Evolutionary conservation across 306 rosid species (phyloP).

Genomic region (Vachellia collinsii): DNA sequence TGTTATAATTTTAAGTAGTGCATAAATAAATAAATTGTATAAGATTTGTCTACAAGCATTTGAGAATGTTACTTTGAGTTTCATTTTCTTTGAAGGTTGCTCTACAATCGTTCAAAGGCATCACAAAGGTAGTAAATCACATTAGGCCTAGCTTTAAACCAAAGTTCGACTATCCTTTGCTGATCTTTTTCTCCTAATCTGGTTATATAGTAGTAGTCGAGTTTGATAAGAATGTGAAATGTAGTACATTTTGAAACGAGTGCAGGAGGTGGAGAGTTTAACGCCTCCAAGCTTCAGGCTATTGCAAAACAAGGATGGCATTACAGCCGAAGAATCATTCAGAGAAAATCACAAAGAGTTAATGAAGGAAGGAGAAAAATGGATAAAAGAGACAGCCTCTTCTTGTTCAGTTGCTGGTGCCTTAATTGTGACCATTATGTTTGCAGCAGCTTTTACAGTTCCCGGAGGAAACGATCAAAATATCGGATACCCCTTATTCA

Average conservation of each 20-base stretch:
- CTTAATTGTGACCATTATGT: not conserved
- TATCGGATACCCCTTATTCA: not conserved
- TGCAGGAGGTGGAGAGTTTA: slow-evolving; percentile 32
- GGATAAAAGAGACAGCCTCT: not conserved
- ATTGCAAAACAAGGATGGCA: not conserved
- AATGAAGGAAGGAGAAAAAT: slow-evolving; percentile 19
- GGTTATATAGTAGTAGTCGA: not conserved
- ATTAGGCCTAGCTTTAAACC: not conserved
- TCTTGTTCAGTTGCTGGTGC: not conserved
- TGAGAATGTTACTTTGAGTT: not conserved
- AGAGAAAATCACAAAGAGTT: not conserved
- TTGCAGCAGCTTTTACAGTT: not conserved
- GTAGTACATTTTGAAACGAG: not conserved
- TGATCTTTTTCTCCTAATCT: not conserved
- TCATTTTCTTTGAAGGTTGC: not conserved
- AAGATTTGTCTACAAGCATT: not conserved
- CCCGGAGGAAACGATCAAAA: slow-evolving; percentile 24
- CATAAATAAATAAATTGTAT: not conserved
- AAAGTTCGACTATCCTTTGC: not conserved
- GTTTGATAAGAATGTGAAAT: not conserved
- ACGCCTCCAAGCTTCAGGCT: not conserved
- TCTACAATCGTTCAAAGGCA: not conserved
- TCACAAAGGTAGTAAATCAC: not conserved
- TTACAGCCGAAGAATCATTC: not conserved
- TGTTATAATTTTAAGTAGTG: not conserved